Evolutionary conservation across 2,329 filamentous ascomycete genomes (phyloP), one percentile per base, ranked within the genome.

Genomic region (Trichoderma citrinoviride): DNA sequence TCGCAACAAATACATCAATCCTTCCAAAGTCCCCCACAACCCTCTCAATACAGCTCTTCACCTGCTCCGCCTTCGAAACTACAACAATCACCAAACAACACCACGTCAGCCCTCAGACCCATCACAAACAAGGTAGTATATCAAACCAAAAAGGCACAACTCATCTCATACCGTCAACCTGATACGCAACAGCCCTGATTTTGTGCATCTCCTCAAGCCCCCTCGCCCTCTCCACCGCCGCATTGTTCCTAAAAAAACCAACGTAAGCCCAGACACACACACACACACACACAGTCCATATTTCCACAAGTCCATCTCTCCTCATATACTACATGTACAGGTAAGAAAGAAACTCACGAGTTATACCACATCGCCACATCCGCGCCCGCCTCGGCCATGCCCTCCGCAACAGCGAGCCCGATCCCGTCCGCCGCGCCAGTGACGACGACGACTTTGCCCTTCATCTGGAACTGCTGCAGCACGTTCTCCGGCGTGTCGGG

Each of bases 311-410:
- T n/a, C n/a, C n/a, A n/a, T n/a, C n/a, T n/a, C n/a, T n/a, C n/a
- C n/a, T n/a, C n/a, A n/a, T n/a, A n/a, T n/a, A n/a, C n/a, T n/a
- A n/a, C n/a, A n/a, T n/a, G n/a, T n/a, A n/a, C n/a, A n/a, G n/a
- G n/a, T n/a, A n/a, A n/a, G n/a, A 10, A 15, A 1, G 3, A 21
- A 41, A 19, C 57, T 8, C 12, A 61, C 57, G 57, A 41, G 7
- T 61, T 61, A 52, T 61, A 61, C 57, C 57, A 61, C 46, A 61
- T 21, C 3, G 57, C 57, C 19, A 61, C 44, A 40, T 61, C 41
- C 41, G 57, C 44, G 5, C 57, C 57, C 12, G 57, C 57, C 17
- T 61, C 57, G 12, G 46, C 57, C 46, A 61, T 50, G 0, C 44
- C 57, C 57, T 61, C 57, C 17, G 46, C 29, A 33, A 61, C 57